Conservation (phyloP, 805 yeast genomes). For the Maudiozyma turicensis region DNA sequence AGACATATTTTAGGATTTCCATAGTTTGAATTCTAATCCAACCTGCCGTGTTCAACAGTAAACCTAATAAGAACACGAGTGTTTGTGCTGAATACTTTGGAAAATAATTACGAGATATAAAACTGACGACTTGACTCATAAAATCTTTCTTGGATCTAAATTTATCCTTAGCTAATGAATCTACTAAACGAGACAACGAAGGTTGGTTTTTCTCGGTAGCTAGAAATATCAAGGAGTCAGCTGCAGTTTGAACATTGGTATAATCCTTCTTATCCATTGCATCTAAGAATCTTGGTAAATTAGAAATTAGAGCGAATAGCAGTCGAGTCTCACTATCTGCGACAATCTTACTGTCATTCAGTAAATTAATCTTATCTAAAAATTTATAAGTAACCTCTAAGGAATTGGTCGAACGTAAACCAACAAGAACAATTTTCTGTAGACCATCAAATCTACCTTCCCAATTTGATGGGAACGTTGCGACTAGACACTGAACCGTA, state of each 20-base stretch:
- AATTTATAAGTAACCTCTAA: conserved; percentile 69
- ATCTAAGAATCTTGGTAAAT: conserved; percentile 76
- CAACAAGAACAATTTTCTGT: conserved; percentile 69
- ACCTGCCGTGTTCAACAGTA: conserved; percentile 60
- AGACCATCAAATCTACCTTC: conserved; percentile 89
- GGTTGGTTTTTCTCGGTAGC: conserved; percentile 48
- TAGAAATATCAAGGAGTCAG: conserved; percentile 49
- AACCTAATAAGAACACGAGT: conserved; percentile 65
- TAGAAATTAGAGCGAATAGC: conserved; percentile 62
- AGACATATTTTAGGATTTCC: conserved; percentile 59
- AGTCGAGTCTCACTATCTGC: conserved; percentile 63
- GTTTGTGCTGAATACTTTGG: conserved; percentile 67
- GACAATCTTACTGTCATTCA: conserved; percentile 66
- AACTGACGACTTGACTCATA: conserved; percentile 64
- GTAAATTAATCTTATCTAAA: conserved; percentile 56
- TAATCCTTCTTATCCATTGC: conserved; percentile 55
- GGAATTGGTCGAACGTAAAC: conserved; percentile 71
- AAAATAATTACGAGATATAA: conserved; percentile 59
- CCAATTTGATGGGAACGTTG: conserved; percentile 93
- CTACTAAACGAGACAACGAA: conserved; percentile 59
- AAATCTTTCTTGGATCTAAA: conserved; percentile 91
- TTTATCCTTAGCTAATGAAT: conserved; percentile 64
- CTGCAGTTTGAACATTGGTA: conserved; percentile 42
- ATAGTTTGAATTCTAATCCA: conserved; percentile 81
- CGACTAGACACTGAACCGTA: conserved; percentile 69